Conservation (phyloP, 345 rosid genomes). For the Dovyalis caffra region DNA sequence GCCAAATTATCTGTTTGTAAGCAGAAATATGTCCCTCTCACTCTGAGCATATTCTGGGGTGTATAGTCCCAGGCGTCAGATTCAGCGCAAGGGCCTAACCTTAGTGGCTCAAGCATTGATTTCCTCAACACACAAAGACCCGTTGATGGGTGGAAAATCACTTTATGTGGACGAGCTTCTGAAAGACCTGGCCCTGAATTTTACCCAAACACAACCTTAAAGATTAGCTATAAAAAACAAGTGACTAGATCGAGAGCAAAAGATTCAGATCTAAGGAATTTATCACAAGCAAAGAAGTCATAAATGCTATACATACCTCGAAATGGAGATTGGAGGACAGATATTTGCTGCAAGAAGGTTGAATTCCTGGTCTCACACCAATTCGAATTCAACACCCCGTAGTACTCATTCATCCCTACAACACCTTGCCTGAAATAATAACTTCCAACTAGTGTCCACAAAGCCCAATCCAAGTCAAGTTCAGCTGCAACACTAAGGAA, state of each 20-base stretch:
- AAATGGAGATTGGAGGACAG: constrained; percentile 60
- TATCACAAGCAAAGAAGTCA: background rate
- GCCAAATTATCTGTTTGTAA: constrained; percentile 45
- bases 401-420: constrained; percentile 56
- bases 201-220: background rate
- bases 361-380: constrained; percentile 64
- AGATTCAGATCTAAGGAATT: background rate
- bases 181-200: constrained; percentile 72
- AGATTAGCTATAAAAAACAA: background rate
- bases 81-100: constrained; percentile 64
- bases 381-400: constrained; percentile 59
- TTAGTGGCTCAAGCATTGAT: constrained; percentile 40
- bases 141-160: constrained; percentile 75
- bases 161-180: constrained; percentile 47
- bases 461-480: constrained; percentile 79
- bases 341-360: constrained; percentile 52
- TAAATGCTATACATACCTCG: constrained; percentile 48
- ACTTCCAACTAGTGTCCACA: constrained; percentile 82
- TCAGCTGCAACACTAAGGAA: constrained; percentile 67
- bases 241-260: background rate
- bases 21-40: constrained; percentile 63
- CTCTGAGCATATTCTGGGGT: constrained; percentile 35
- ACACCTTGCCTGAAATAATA: constrained; percentile 79
- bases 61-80: constrained; percentile 79
- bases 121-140: constrained; percentile 66